A percentile compares a stretch with the other conserved stretches of the same genome.
Conservation (phyloP, 1,139 yeast genomes). For the Debaryomycetaceae sp. region DNA sequence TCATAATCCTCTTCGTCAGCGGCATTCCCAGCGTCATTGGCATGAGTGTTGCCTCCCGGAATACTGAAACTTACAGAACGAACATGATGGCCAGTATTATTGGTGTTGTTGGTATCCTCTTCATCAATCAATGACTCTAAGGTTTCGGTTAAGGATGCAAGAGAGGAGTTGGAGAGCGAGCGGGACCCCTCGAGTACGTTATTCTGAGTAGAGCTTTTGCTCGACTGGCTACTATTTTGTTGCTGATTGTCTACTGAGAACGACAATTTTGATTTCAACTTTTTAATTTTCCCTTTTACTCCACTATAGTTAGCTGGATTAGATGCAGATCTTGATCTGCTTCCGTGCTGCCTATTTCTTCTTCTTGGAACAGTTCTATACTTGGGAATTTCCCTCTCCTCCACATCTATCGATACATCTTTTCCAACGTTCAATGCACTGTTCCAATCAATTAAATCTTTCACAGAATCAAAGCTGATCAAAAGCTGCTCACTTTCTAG, state of each 20-base stretch:
- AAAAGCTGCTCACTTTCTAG: slow-evolving; percentile 68
- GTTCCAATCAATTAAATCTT: slow-evolving; percentile 66
- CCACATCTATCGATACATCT: slow-evolving; percentile 61
- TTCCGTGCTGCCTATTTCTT: slow-evolving; percentile 27
- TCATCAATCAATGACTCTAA: not conserved
- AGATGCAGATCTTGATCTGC: slow-evolving; percentile 13
- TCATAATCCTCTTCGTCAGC: slow-evolving; percentile 13
- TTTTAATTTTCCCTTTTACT: slow-evolving; percentile 19
- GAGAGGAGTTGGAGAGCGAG: slow-evolving; percentile 13
- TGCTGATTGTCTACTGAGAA: not conserved
- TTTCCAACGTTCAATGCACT: slow-evolving; percentile 56
- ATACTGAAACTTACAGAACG: not conserved
- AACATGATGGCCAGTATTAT: not conserved
- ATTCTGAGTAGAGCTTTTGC: not conserved
- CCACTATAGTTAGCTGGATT: slow-evolving; percentile 11
- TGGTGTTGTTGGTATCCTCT: not conserved
- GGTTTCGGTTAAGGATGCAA: not conserved
- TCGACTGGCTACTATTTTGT: not conserved
- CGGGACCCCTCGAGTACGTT: slow-evolving; percentile 10
- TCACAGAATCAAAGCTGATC: slow-evolving; percentile 50
- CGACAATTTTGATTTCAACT: slow-evolving; percentile 16
- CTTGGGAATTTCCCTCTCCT: slow-evolving; percentile 56
- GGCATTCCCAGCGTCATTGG: slow-evolving; percentile 4
- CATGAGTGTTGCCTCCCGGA: not conserved
- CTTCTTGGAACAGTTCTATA: slow-evolving; percentile 76